Base-by-base conservation (phyloP, 805 yeast species). In the Candida qinlingensis region DNA sequence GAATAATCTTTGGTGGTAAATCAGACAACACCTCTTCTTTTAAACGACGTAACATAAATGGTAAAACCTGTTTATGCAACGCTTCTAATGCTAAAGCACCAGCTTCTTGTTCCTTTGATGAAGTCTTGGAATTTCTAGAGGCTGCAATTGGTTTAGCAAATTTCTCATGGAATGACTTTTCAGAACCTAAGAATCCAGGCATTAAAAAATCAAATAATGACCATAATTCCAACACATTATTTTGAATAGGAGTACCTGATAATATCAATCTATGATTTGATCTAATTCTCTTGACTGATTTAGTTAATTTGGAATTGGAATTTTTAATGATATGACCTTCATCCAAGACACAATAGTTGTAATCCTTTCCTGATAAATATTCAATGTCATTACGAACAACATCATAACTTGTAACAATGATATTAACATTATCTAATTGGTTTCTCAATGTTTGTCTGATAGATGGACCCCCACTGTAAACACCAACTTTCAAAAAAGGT, bases 131-230 rank as follows among this genome's bases (percentile, higher is more conserved):
- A 56, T 87, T 88, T 62, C 97, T 76, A 38, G 96, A 85, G 2
- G 96, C 92, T 4, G 97, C 92, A 64, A 94, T 94, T 3, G 99
- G 99, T 61, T 91, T 91, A n/a, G 97, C 95, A 74, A 92, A 94
- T 56, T 91, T 79, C 53, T 92, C 98, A 60, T 90, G 94, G 71
- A 94, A 94, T 44, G 85, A 77, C 66, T 90, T 92, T 61, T 94
- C 99, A 3, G 95, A 83, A 11, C 99, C 99, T 54, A 94, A 72
- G 61, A 94, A 94, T 0, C 99, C 99, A 2, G 99, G 99, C 99
- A 94, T 94, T 65, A 94, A 74, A 66, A 90, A 94, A 66, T 94
- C 99, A 72, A 94, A 94, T 60, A 94, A 72, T 4, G 99, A 94
- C 99, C 99, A 94, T 53, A 94, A 72, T 66, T 94, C 99, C 39